Evolutionary conservation across 306 rosid genomes (phyloP).

Genomic region (Morella rubra): DNA sequence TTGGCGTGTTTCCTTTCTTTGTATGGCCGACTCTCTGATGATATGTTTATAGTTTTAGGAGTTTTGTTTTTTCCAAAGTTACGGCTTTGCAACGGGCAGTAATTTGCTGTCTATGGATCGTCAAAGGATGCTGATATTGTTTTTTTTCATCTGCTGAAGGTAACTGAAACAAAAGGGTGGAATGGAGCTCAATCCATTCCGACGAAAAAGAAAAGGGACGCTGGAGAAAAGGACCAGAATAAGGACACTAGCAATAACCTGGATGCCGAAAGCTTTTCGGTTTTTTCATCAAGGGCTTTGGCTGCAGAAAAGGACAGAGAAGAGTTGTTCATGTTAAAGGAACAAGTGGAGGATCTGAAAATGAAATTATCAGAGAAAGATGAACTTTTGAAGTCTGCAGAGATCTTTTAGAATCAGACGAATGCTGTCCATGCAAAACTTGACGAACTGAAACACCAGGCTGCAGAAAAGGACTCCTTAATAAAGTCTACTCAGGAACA

Average conservation of each 20-base stretch:
- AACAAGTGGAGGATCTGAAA: slow-evolving; percentile 75
- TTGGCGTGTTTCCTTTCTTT: not conserved
- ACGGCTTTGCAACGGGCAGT: not conserved
- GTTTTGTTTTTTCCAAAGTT: not conserved
- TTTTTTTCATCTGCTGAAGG: slow-evolving; percentile 38
- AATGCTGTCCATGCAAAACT: slow-evolving; percentile 49
- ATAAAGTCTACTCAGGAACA: slow-evolving; percentile 66
- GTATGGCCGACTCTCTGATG: not conserved
- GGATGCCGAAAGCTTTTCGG: slow-evolving; percentile 55
- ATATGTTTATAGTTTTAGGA: too few species aligned
- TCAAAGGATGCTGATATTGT: slow-evolving; percentile 3
- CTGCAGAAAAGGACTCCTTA: slow-evolving; percentile 64
- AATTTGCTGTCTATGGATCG: not conserved
- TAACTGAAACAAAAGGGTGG: slow-evolving; percentile 55
- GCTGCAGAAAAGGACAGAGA: slow-evolving; percentile 65
- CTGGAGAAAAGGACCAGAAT: slow-evolving; percentile 56
- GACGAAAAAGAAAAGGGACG: slow-evolving; percentile 57
- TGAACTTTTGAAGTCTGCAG: slow-evolving; percentile 70
- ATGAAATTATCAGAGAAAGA: slow-evolving; percentile 68
- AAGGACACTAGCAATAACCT: slow-evolving; percentile 38
- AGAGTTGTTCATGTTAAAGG: slow-evolving; percentile 62
- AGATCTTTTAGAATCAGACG: slow-evolving; percentile 60
- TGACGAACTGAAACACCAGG: slow-evolving; percentile 60
- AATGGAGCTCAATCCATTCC: slow-evolving; percentile 64
- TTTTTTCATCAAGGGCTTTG: slow-evolving; percentile 57